Percentiles rank a stretch among this genome's conserved stretches.
Evolutionary conservation across 2,329 filamentous ascomycete species (phyloP).

Genomic region (Periconia digitata): DNA sequence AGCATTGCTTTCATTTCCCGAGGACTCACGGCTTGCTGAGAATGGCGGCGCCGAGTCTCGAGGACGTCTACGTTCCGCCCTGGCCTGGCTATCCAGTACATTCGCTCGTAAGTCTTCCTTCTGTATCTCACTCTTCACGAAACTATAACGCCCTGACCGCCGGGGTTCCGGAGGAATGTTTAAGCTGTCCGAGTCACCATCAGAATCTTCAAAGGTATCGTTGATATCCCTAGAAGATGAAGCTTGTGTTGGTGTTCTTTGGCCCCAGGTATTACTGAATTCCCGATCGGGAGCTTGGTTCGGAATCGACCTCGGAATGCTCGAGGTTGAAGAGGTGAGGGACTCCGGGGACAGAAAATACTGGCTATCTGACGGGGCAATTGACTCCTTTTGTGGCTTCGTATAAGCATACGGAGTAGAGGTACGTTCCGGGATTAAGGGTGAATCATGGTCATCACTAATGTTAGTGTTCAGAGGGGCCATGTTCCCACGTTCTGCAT

Average conservation of each 20-base stretch:
- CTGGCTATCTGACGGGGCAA: slow-evolving; percentile 41
- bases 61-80: slow-evolving; percentile 15
- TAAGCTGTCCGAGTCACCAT: slow-evolving; percentile 27
- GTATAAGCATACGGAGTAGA: slow-evolving; percentile 51
- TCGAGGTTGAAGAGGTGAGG: slow-evolving; percentile 42
- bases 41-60: slow-evolving; percentile 18
- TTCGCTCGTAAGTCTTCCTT: slow-evolving; percentile 36
- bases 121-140: slow-evolving; percentile 40
- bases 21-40: slow-evolving; percentile 15
- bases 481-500: slow-evolving; percentile 39
- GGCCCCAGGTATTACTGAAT: slow-evolving; percentile 17
- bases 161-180: slow-evolving; percentile 32
- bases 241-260: slow-evolving; percentile 22
- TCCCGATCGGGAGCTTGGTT: too few relatives aligned
- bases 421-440: slow-evolving; percentile 44
- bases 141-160: slow-evolving; percentile 43
- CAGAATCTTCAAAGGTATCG: slow-evolving; percentile 36
- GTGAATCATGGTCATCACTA: slow-evolving; percentile 29
- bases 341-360: slow-evolving; percentile 53
- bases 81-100: slow-evolving; percentile 21
- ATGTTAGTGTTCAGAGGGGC: slow-evolving; percentile 38
- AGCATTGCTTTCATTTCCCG: slow-evolving; percentile 12
- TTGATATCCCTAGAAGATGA: slow-evolving; percentile 12
- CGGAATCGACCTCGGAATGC: slow-evolving; percentile 28
- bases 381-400: slow-evolving; percentile 36